phyloP scores from a whole-genome alignment of 2,329 filamentous ascomycete species.

The Colletotrichum abscissum region DNA sequence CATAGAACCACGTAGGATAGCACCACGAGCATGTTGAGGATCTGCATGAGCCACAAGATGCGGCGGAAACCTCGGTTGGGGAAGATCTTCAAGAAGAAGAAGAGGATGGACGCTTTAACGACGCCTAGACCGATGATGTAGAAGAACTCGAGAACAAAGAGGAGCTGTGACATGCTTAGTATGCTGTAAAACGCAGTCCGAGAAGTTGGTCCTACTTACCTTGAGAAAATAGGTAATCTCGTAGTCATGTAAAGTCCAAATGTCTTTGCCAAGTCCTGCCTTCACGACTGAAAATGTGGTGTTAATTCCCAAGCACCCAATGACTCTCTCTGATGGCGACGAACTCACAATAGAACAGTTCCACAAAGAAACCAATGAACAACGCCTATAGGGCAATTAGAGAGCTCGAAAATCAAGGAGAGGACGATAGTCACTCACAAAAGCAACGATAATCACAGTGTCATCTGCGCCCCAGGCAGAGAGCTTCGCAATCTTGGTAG shows the following conservation, averaged over 20 bases:
- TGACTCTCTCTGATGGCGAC: too few species aligned
- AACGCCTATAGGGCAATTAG: not conserved
- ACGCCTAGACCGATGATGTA: not conserved
- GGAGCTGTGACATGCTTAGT: not conserved
- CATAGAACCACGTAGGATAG: not conserved
- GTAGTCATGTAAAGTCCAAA: slow-evolving; percentile 46
- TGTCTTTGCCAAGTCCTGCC: slow-evolving; percentile 48
- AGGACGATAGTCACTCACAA: not conserved
- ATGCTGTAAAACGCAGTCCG: too few species aligned
- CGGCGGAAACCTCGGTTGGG: not conserved
- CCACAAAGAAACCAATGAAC: not conserved
- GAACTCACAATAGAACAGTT: not conserved
- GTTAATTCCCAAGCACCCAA: slow-evolving; percentile 11
- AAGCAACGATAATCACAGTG: not conserved
- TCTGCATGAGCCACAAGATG: not conserved
- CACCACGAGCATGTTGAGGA: not conserved
- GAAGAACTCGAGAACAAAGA: not conserved
- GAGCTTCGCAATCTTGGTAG: not conserved
- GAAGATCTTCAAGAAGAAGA: slow-evolving; percentile 13
- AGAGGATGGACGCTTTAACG: slow-evolving; percentile 15
- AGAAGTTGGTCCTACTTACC: slow-evolving; percentile 28
- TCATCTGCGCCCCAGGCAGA: slow-evolving; percentile 14
- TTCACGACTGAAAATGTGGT: slow-evolving; percentile 39
- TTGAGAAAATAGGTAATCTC: slow-evolving; percentile 43
- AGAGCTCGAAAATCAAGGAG: too few species aligned